Percentiles rank a stretch among this genome's conserved stretches.
phyloP scores from a whole-genome alignment of 2,329 filamentous ascomycete species.

The Blastomyces silverae region DNA sequence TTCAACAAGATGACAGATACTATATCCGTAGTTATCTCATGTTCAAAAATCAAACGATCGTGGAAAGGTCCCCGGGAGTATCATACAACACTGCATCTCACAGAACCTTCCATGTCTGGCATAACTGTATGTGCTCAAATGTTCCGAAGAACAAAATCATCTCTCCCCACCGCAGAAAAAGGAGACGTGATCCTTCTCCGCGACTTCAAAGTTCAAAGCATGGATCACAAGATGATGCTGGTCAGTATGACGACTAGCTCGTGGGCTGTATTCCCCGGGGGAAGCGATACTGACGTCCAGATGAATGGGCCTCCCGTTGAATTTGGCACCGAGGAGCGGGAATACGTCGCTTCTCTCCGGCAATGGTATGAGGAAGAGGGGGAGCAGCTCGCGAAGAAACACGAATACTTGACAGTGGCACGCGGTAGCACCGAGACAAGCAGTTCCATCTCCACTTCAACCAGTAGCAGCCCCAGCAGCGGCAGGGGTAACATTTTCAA shows the following conservation, averaged over 20 bases:
- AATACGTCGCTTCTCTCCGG: conserved; percentile 32
- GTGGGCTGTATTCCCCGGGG: conserved; percentile 41
- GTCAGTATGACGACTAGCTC: conserved; percentile 39
- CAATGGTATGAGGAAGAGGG: conserved; percentile 40
- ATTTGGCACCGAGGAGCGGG: conserved; percentile 34
- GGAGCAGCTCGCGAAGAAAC: conserved; percentile 32
- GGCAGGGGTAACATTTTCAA: conserved; percentile 16
- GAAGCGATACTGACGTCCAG: conserved; percentile 26
- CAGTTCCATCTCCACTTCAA: conserved; percentile 19
- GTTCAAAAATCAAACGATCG: conserved; percentile 30
- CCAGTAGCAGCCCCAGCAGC: conserved; percentile 26
- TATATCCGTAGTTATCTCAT: conserved; percentile 37
- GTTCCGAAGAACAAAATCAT: conserved; percentile 36
- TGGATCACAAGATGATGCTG: conserved; percentile 37
- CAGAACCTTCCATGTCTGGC: conserved; percentile 41
- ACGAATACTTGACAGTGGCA: conserved; percentile 22
- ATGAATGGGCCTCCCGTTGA: conserved; percentile 38
- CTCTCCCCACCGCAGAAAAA: conserved; percentile 34
- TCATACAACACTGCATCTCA: conserved; percentile 38
- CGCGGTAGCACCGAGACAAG: conserved; percentile 22
- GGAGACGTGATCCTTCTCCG: conserved; percentile 43
- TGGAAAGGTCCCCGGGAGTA: conserved; percentile 38
- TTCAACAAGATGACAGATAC: conserved; percentile 38
- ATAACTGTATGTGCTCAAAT: conserved; percentile 38
- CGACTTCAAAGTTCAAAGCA: conserved; percentile 41